phyloP scores from a whole-genome alignment of 495 filamentous ascomycete genomes.

The Amniculicola lignicola region DNA sequence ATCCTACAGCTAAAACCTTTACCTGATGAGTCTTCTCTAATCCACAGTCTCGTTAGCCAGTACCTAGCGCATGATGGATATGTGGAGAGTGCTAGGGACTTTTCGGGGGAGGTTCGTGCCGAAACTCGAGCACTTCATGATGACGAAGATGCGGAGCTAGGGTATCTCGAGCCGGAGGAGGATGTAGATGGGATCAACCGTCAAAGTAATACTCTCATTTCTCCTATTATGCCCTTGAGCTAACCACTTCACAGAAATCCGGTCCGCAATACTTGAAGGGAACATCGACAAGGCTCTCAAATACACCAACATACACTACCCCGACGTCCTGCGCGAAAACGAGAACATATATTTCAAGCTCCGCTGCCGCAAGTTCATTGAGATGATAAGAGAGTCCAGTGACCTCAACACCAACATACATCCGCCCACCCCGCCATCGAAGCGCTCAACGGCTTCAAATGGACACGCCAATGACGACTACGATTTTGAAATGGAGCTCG shows the following conservation, averaged over 20 bases:
- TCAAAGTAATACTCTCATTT: slow-evolving; percentile 60
- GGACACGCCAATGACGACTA: slow-evolving; percentile 33
- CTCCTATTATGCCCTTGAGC: not conserved
- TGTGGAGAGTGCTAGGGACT: slow-evolving; percentile 87
- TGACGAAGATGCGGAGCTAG: slow-evolving; percentile 48
- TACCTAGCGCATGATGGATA: slow-evolving; percentile 95
- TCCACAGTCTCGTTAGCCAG: slow-evolving; percentile 81
- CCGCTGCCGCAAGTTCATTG: slow-evolving; percentile 86
- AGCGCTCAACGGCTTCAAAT: slow-evolving; percentile 39
- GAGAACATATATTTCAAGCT: slow-evolving; percentile 88
- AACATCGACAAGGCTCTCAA: slow-evolving; percentile 89
- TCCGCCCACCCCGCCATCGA: slow-evolving; percentile 35
- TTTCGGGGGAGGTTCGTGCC: slow-evolving; percentile 74
- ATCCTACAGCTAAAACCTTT: slow-evolving; percentile 5
- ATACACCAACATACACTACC: slow-evolving; percentile 74
- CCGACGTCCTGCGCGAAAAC: slow-evolving; percentile 76
- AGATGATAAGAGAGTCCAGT: slow-evolving; percentile 87
- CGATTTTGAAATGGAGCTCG: slow-evolving; percentile 71
- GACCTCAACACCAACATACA: slow-evolving; percentile 43
- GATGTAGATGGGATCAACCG: slow-evolving; percentile 84
- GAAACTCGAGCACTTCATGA: slow-evolving; percentile 59
- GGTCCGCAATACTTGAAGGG: slow-evolving; percentile 83
- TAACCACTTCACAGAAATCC: slow-evolving; percentile 62
- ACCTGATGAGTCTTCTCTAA: slow-evolving; percentile 64
- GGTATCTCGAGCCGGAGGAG: slow-evolving; percentile 72